Evolutionary conservation across 2,329 filamentous ascomycete genomes (phyloP), one percentile per base, ranked within the genome.

Genomic region (Fonsecaea pedrosoi): DNA sequence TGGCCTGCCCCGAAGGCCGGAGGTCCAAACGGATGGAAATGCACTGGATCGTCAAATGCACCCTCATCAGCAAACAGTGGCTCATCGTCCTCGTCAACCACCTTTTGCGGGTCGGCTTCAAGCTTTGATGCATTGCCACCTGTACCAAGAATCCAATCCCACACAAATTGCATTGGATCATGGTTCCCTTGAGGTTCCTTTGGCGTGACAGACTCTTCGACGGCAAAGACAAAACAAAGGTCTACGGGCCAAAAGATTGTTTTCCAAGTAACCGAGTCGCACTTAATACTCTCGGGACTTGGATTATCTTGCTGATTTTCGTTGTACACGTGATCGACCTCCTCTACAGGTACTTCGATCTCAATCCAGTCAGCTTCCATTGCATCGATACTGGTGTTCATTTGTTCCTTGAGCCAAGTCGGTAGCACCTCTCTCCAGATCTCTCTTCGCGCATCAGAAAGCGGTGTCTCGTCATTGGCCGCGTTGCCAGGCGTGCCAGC

Each of bases 161-260:
- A 76, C 50, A 79, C 78, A 69, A 82, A 81, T 30, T 78, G 76
- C 60, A 83, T 71, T 40, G 81, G 80, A 66, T 81, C 79, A 59
- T 75, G 67, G 18, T 45, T 59, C 9, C 5, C 37, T 15, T 56
- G 35, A n/a, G 48, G 8, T 3, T 15, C 3, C 6, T 74, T 66
- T 10, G 67, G 48, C 21, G 57, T 64, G 13, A 71, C 62, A 54
- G 60, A 54, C 53, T 74, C 66, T 2, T 71, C 54, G 56, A 57
- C 69, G 50, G 74, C 72, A 45, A 79, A 76, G 63, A 70, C 73
- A 68, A 82, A 82, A 71, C 79, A 81, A 66, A 79, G 78, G 25
- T 75, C 73, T 35, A 79, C 77, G 21, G 81, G 81, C 81, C 81
- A 83, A 59, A 81, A 72, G 60, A 82, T 77, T 30, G 78, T 77